phyloP scores from a whole-genome alignment of 2,329 filamentous ascomycete genomes.

The Graphium sp. region DNA sequence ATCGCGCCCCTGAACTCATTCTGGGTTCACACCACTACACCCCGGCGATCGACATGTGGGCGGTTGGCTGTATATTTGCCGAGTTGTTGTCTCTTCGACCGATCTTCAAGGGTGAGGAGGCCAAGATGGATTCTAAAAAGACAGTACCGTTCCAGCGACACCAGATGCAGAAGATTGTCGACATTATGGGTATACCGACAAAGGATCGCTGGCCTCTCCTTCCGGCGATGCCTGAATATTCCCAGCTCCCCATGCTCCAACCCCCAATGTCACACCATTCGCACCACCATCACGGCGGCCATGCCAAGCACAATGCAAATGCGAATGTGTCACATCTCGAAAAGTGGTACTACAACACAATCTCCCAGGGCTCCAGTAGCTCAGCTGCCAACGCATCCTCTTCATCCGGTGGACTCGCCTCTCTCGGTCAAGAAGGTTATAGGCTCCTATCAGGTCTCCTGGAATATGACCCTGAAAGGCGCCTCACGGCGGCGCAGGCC shows the following conservation, averaged over 20 bases:
- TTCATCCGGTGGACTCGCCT: conserved; percentile 26
- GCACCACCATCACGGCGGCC: conserved; percentile 22
- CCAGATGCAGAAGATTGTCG: conserved; percentile 98
- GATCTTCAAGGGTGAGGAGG: conserved; percentile 97
- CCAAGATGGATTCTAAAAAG: conserved; percentile 98
- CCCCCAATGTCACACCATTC: conserved; percentile 27
- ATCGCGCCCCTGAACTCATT: conserved; percentile 84
- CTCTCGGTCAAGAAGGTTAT: conserved; percentile 61
- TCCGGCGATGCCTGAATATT: conserved; percentile 72
- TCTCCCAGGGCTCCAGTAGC: conserved; percentile 38
- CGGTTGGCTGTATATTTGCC: conserved; percentile 93
- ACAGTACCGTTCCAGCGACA: conserved; percentile 93
- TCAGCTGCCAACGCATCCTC: conserved; percentile 24
- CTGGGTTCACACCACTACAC: conserved; percentile 93
- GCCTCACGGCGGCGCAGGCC: conserved; percentile 74
- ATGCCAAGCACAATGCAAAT: conserved; percentile 12
- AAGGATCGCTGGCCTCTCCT: conserved; percentile 83
- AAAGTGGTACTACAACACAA: conserved; percentile 61
- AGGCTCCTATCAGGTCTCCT: conserved; percentile 67
- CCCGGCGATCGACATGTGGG: conserved; percentile 93
- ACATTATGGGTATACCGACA: conserved; percentile 81
- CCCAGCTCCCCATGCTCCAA: conserved; percentile 44
- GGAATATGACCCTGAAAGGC: conserved; percentile 82
- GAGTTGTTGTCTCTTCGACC: conserved; percentile 79
- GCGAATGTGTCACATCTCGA: conserved; percentile 40